phyloP scores from a whole-genome alignment of 257 asterid genomes.

The Nicotiana paniculata region DNA sequence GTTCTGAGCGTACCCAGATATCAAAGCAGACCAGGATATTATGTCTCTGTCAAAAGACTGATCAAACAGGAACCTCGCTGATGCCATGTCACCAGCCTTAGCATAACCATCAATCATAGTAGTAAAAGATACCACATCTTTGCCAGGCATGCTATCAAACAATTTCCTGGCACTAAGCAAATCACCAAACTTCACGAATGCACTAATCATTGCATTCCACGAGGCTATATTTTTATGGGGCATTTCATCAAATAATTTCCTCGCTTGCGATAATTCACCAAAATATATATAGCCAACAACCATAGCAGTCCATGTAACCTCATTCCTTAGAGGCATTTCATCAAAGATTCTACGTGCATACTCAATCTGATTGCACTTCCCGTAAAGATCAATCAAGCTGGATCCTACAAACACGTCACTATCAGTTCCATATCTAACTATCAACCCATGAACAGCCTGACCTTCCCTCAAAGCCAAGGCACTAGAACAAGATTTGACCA shows the following conservation, averaged over 20 bases:
- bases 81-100: slow-evolving; percentile 59
- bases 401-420: slow-evolving; percentile 54
- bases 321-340: slow-evolving; percentile 46
- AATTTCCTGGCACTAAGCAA: slow-evolving; percentile 39
- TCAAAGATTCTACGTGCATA: slow-evolving; percentile 54
- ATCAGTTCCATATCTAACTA: slow-evolving; percentile 46
- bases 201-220: slow-evolving; percentile 64
- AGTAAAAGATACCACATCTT: slow-evolving; percentile 48
- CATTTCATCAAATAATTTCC: slow-evolving; percentile 52
- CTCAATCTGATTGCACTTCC: slow-evolving; percentile 52
- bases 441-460: slow-evolving; percentile 44
- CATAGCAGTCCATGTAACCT: slow-evolving; percentile 69
- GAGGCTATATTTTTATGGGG: slow-evolving; percentile 49
- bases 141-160: slow-evolving; percentile 47
- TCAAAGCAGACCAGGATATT: slow-evolving; percentile 64
- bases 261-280: slow-evolving; percentile 39
- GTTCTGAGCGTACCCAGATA: slow-evolving; percentile 66
- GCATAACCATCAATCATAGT: slow-evolving; percentile 63
- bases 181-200: slow-evolving; percentile 53
- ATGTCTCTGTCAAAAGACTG: slow-evolving; percentile 42
- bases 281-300: slow-evolving; percentile 41
- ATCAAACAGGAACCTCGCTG: slow-evolving; percentile 59
- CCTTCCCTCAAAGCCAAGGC: slow-evolving; percentile 51
- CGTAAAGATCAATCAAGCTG: slow-evolving; percentile 63
- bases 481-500: slow-evolving; percentile 47